Evolutionary conservation across 805 yeast species (phyloP), one percentile per base, ranked within the genome.

Genomic region (Kazachstania africana): DNA sequence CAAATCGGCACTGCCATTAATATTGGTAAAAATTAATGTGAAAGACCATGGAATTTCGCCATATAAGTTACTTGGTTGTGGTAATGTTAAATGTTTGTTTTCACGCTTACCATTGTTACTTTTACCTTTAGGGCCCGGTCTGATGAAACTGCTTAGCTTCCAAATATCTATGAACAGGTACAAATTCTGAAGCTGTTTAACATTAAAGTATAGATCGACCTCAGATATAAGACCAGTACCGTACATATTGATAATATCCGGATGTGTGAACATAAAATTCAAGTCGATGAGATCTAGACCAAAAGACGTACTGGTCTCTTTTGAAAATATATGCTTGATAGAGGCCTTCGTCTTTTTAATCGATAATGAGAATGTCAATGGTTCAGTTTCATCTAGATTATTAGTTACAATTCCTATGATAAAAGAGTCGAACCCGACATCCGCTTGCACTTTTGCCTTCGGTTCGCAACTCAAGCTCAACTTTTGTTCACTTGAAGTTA

Each of bases 381-480:
- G 61, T 18, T 62, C 61, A 4, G 63, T 40, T 9, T 53, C 44
- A 29, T 59, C 57, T n/a, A 50, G 45, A 6, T 60, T 62, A 27
- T 70, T 68, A 1, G 82, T 62, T 26, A 69, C 68, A 6, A 78
- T 40, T 30, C 72, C 70, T 22, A 83, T 42, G 15, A 65, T 69
- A n/a, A 83, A 68, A 0, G 78, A 76, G 14, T 75, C 78, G 15
- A 78, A 67, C 6, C 84, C 79, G 12, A 84, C 76, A 22, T 79
- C 71, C 0, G 96, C 93, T 24, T 84, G 85, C 2, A 91, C 91
- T 48, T 82, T 84, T 0, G 97, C 97, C 12, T 77, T 77, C 1
- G 98, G 98, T 38, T 82, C 88, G 65, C 98, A 91, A 42, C 94
- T 80, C 32, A 91, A 60, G 3, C 79, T 69, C 15, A 91, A 50